A percentile compares a stretch with the other conserved stretches of the same genome.
These are phyloP conservation scores for Leccinum glutinopallens DNA, from an alignment of 1,284 basidiomycete genomes.

Conservation along the genomic window DNA sequence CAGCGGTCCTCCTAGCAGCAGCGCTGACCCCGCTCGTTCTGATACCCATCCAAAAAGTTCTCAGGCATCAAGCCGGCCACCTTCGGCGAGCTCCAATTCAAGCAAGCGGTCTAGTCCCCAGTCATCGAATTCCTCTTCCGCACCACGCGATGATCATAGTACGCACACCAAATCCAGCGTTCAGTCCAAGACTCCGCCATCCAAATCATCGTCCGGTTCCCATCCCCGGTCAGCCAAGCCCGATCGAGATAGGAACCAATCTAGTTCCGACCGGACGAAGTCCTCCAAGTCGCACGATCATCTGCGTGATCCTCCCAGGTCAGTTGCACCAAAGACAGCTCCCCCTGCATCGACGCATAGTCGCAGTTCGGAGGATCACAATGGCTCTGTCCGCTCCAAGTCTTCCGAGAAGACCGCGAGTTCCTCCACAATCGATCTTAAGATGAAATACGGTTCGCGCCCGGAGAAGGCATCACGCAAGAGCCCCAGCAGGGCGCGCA, in stretches of 20 bases:
- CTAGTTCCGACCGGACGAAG: constrained; percentile 24
- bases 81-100: constrained; percentile 33
- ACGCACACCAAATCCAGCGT: constrained; percentile 14
- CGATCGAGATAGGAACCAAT: constrained; percentile 16
- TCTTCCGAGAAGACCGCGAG: constrained; percentile 21
- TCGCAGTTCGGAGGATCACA: constrained; percentile 19
- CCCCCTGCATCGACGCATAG: constrained; percentile 16
- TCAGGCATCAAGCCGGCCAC: constrained; percentile 34
- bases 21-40: constrained; percentile 26
- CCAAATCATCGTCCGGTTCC: constrained; percentile 16
- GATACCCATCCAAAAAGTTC: constrained; percentile 27
- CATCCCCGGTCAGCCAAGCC: constrained; percentile 19
- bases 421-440: constrained; percentile 10
- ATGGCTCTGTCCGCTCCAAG: constrained; percentile 16
- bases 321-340: constrained; percentile 15
- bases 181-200: constrained; percentile 15
- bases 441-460: constrained; percentile 15
- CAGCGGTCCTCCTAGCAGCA: constrained; percentile 21
- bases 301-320: constrained; percentile 23
- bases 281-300: constrained; percentile 29
- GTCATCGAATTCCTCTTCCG: constrained; percentile 14
- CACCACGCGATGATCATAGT: constrained; percentile 18
- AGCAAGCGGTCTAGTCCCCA: constrained; percentile 27
- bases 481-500: constrained; percentile 16
- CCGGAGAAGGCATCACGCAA: constrained; percentile 18